A percentile compares a stretch with the other conserved stretches of the same genome.
These are phyloP conservation scores for Colletotrichum incanum DNA, from an alignment of 2,329 filamentous ascomycete genomes.

Conservation along the genomic window DNA sequence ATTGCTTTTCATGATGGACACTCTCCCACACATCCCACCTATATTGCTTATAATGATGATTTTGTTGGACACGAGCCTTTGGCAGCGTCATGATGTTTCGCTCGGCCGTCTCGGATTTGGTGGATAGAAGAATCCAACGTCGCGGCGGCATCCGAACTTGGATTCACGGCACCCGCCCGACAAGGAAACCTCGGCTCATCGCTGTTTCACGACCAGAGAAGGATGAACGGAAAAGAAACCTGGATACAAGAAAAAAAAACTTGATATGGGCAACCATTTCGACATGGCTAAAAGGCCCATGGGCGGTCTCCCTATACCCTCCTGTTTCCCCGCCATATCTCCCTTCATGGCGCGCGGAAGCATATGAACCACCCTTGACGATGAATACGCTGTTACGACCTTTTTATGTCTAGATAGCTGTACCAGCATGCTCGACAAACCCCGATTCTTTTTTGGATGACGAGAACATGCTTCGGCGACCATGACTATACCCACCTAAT, in stretches of 20 bases:
- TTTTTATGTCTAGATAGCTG: constrained; percentile 62
- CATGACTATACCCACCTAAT: constrained; percentile 60
- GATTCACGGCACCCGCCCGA: constrained; percentile 38
- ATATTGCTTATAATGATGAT: constrained; percentile 58
- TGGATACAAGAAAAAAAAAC: constrained; percentile 59
- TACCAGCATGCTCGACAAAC: constrained; percentile 50
- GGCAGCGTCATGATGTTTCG: constrained; percentile 43
- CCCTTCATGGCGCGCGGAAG: constrained; percentile 42
- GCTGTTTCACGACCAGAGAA: constrained; percentile 53
- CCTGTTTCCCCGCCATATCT: constrained; percentile 44
- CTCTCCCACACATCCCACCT: constrained; percentile 42
- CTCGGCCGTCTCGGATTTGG: constrained; percentile 49
- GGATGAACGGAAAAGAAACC: constrained; percentile 55
- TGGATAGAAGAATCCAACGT: constrained; percentile 53
- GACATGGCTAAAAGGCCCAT: constrained; percentile 52
- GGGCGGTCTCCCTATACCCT: constrained; percentile 49
- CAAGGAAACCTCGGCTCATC: constrained; percentile 39
- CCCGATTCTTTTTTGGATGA: constrained; percentile 41
- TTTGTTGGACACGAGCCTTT: constrained; percentile 45
- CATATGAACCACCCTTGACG: constrained; percentile 54
- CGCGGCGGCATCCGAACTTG: constrained; percentile 37
- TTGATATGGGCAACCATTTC: constrained; percentile 60
- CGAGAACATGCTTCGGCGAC: constrained; percentile 52
- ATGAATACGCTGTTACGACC: constrained; percentile 63
- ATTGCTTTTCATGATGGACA: constrained; percentile 44